A percentile compares a stretch with the other conserved stretches of the same genome.
phyloP scores from a whole-genome alignment of 495 filamentous ascomycete species.

The Rostrohypoxylon terebratum region DNA sequence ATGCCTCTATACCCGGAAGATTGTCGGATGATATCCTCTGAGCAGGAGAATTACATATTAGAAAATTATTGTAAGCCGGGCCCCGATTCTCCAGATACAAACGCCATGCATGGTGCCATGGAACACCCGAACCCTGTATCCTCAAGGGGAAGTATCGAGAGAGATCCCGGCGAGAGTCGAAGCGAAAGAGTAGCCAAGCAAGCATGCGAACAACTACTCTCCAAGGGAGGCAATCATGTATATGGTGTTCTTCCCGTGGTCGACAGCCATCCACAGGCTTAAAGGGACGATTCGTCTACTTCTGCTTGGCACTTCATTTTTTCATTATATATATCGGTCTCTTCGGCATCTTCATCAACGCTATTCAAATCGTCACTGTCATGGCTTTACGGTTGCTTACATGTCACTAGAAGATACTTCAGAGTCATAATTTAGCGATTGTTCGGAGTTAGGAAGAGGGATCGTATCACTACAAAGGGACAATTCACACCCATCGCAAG shows the following conservation, averaged over 20 bases:
- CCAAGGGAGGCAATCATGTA: slow-evolving; percentile 29
- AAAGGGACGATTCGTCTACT: background rate
- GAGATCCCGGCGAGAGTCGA: slow-evolving; percentile 47
- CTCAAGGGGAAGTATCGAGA: slow-evolving; percentile 27
- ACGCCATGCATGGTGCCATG: slow-evolving; percentile 39
- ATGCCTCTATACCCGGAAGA: slow-evolving; percentile 45
- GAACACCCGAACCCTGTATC: slow-evolving; percentile 44
- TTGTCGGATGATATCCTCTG: slow-evolving; percentile 44
- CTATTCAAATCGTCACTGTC: slow-evolving; percentile 10
- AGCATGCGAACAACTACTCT: slow-evolving; percentile 57
- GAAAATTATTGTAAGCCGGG: slow-evolving; percentile 54
- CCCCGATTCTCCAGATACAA: slow-evolving; percentile 28
- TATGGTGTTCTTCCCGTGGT: slow-evolving; percentile 32
- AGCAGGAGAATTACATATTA: slow-evolving; percentile 57
- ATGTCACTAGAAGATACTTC: slow-evolving; percentile 30
- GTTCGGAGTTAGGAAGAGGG: slow-evolving; percentile 21
- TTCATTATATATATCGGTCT: background rate
- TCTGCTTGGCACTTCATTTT: slow-evolving; percentile 1
- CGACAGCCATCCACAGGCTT: slow-evolving; percentile 19
- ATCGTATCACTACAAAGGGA: slow-evolving; percentile 20
- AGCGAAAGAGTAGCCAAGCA: slow-evolving; percentile 58
- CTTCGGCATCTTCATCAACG: slow-evolving; percentile 8
- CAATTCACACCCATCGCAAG: background rate
- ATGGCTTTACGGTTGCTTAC: slow-evolving; percentile 26
- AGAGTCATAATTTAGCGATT: slow-evolving; percentile 33